phyloP scores from a whole-genome alignment of 805 yeast genomes.

The Diddensiella transvaalensis region DNA sequence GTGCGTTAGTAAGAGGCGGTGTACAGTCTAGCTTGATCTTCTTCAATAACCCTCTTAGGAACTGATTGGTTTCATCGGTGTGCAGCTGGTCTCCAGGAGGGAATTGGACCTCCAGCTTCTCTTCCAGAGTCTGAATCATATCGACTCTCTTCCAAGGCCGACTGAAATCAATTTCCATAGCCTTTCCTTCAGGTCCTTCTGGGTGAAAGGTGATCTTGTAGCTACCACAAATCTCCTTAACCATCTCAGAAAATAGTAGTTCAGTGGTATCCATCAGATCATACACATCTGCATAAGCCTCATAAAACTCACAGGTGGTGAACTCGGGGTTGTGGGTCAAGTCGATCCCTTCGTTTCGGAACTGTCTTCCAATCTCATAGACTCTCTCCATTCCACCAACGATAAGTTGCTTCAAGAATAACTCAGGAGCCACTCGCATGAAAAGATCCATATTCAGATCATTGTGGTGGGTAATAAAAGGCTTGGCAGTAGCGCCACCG shows the following conservation, averaged over 20 bases:
- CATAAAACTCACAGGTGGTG: slow-evolving; percentile 97
- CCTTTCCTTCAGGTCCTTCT: slow-evolving; percentile 77
- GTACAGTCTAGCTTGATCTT: slow-evolving; percentile 84
- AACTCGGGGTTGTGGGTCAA: slow-evolving; percentile 99
- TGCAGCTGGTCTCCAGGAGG: slow-evolving; percentile 95
- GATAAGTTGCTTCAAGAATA: slow-evolving; percentile 91
- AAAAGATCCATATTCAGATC: slow-evolving; percentile 94
- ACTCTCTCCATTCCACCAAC: slow-evolving; percentile 99
- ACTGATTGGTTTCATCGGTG: slow-evolving; percentile 88
- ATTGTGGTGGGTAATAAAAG: slow-evolving; percentile 94
- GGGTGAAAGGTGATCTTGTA: slow-evolving; percentile 88
- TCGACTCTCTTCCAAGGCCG: slow-evolving; percentile 99
- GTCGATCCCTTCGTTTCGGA: slow-evolving; percentile 98
- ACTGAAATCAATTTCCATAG: slow-evolving; percentile 77
- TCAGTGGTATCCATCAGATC: slow-evolving; percentile 92
- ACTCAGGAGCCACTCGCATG: slow-evolving; percentile 98
- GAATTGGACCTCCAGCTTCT: slow-evolving; percentile 78
- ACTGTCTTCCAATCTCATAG: slow-evolving; percentile 97
- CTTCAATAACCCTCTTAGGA: slow-evolving; percentile 74
- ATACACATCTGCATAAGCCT: slow-evolving; percentile 95
- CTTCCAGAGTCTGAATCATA: slow-evolving; percentile 95
- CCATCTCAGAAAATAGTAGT: slow-evolving; percentile 92
- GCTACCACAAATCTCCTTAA: slow-evolving; percentile 87
- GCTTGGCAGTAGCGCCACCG: slow-evolving; percentile 99
- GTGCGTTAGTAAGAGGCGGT: slow-evolving; percentile 92